Evolutionary conservation across 495 filamentous ascomycete genomes (phyloP), one percentile per base, ranked within the genome.

Genomic region (Daldinia loculata): DNA sequence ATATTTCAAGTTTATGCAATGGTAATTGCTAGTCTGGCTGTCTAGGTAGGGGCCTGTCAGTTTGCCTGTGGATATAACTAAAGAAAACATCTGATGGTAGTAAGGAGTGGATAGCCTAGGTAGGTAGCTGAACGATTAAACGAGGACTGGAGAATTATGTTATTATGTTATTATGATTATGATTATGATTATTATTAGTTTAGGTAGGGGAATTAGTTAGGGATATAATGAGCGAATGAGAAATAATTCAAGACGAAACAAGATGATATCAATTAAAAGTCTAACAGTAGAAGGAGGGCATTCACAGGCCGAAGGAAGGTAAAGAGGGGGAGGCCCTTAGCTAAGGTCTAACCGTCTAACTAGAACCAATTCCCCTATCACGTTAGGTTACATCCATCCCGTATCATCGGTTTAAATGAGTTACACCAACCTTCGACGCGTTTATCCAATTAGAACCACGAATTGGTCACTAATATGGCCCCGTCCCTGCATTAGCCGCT

Each of bases 401-500:
- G 55, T 67, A 71, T 48, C 58, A 64, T 29, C 19, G 59, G 55
- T 67, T 64, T 63, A 63, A 48, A 65, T 65, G 61, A 65, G 65
- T 72, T 65, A 56, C 56, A 72, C 70, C 55, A 50, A 67, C 19
- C 41, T 36, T 56, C 17, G 39, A 59, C 70, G 53, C 70, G 60
- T 17, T 32, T 52, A 39, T 72, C 70, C 30, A 57, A 72, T 72
- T 68, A 60, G 64, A 29, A 41, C 36, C 53, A 14, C 17, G 45
- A 26, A 24, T 51, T 24, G 45, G 7, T 15, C 3, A 53, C 12
- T 53, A 52, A 43, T 41, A 26, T 41, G 43, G 27, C 70, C 51
- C 66, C 56, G 70, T 73, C 61, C 70, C 70, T 73, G 70, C 70
- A 73, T 73, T 73, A 73, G 70, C 62, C 55, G 58, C 69, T 59